Conservation (phyloP, 1,284 basidiomycete genomes). For the Rhizoctonia solani region DNA sequence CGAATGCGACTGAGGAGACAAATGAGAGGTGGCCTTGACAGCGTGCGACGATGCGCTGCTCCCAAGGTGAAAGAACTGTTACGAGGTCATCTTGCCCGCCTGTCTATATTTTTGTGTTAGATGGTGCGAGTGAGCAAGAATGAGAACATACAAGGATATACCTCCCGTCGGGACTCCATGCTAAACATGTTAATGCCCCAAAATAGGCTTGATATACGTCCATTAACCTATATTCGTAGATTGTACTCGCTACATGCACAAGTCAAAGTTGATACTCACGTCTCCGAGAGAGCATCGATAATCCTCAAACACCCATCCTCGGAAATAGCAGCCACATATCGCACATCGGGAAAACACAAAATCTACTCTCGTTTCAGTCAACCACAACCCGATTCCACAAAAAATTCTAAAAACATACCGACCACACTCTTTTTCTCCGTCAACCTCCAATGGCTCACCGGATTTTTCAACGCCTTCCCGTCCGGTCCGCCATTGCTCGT, state of each 20-base stretch:
- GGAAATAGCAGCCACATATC: constrained; percentile 81
- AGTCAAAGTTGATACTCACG: constrained; percentile 55
- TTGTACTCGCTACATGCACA: constrained; percentile 7
- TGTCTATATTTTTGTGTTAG: constrained; percentile 50
- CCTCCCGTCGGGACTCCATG: constrained; percentile 94
- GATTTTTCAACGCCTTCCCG: constrained; percentile 75
- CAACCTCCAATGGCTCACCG: constrained; percentile 82
- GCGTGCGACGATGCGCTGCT: constrained; percentile 89
- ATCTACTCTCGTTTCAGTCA: constrained; percentile 52
- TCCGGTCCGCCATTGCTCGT: constrained; percentile 50
- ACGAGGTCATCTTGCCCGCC: constrained; percentile 94
- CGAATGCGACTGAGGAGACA: constrained; percentile 87
- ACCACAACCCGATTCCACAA: neutral
- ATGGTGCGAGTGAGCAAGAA: neutral
- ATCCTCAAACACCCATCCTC: constrained; percentile 89
- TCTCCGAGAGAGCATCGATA: constrained; percentile 82
- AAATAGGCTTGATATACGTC: constrained; percentile 94
- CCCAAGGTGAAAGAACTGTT: constrained; percentile 90
- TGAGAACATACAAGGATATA: constrained; percentile 74
- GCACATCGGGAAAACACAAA: constrained; percentile 90
- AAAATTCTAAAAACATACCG: constrained; percentile 54
- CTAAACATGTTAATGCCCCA: constrained; percentile 82
- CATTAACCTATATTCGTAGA: constrained; percentile 60
- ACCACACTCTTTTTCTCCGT: constrained; percentile 66
- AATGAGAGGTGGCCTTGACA: constrained; percentile 98